Percentiles rank a stretch among this genome's conserved stretches.
phyloP scores from a whole-genome alignment of 2,329 filamentous ascomycete genomes.

The Aspergillus sp. region DNA sequence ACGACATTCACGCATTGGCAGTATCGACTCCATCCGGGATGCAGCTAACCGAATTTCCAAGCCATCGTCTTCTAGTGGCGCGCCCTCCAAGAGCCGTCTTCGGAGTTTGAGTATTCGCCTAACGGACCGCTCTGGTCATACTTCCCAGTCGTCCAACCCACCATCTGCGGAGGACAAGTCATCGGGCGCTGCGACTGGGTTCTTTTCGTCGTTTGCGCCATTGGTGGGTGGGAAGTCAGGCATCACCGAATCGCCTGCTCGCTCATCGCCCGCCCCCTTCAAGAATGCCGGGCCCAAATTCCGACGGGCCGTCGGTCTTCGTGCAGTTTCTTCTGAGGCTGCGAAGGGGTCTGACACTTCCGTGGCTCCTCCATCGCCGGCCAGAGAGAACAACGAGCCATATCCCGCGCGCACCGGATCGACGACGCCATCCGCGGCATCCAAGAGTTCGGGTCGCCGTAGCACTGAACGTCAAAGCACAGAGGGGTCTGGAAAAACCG shows the following conservation, averaged over 20 bases:
- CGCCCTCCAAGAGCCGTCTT: constrained; percentile 43
- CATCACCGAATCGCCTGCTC: constrained; percentile 44
- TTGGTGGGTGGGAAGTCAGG: constrained; percentile 33
- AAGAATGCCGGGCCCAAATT: constrained; percentile 54
- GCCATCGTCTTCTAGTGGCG: constrained; percentile 61
- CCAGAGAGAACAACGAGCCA: constrained; percentile 46
- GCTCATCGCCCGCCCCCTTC: constrained; percentile 41
- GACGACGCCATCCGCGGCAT: constrained; percentile 53
- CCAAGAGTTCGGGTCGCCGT: constrained; percentile 70
- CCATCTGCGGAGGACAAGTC: constrained; percentile 48
- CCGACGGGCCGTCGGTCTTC: constrained; percentile 58
- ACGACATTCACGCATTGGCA: constrained; percentile 69
- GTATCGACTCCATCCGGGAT: constrained; percentile 65
- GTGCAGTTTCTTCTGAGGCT: constrained; percentile 60
- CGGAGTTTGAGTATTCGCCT: constrained; percentile 54
- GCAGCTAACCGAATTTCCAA: constrained; percentile 42
- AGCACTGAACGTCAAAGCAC: constrained; percentile 64
- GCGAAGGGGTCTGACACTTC: constrained; percentile 44
- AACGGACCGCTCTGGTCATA: constrained; percentile 33
- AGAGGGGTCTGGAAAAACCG: constrained; percentile 47
- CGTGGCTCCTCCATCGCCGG: constrained; percentile 35
- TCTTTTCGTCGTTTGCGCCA: constrained; percentile 40
- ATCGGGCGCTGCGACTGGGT: constrained; percentile 27
- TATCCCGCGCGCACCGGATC: constrained; percentile 73
- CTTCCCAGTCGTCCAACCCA: constrained; percentile 42